Percentiles rank a stretch among this genome's conserved stretches.
phyloP scores from a whole-genome alignment of 768 basidiomycete genomes.

The Pleurotus cornucopiae region DNA sequence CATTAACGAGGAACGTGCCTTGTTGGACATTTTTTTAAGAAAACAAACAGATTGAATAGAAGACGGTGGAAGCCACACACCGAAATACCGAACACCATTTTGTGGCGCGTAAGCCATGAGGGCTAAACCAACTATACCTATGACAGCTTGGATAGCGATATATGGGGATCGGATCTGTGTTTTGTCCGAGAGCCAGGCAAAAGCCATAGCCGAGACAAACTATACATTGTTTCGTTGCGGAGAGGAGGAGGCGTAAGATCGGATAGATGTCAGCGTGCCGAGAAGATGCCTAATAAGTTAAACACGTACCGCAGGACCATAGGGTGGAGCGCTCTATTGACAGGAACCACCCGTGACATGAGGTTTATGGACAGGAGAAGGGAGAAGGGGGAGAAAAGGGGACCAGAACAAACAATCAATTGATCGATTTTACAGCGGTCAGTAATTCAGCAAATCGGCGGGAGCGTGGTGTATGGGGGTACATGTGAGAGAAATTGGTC shows the following conservation, averaged over 20 bases:
- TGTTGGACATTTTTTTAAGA: slow-evolving; percentile 10
- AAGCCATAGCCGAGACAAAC: slow-evolving; percentile 35
- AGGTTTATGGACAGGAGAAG: too few species aligned
- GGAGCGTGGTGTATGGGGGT: too few species aligned
- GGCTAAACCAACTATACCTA: slow-evolving; percentile 34
- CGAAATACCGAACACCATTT: slow-evolving; percentile 38
- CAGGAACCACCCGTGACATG: neutral
- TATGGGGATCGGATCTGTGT: slow-evolving; percentile 37
- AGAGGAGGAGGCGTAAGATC: neutral
- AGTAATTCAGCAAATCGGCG: too few species aligned
- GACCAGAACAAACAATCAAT: too few species aligned
- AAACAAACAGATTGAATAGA: neutral
- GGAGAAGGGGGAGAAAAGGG: too few species aligned
- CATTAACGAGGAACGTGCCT: slow-evolving; percentile 42
- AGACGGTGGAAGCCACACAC: slow-evolving; percentile 17
- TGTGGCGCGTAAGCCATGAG: slow-evolving; percentile 33
- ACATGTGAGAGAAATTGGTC: too few species aligned
- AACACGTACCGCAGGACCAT: slow-evolving; percentile 35
- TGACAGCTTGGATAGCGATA: slow-evolving; percentile 31
- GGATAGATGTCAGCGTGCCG: neutral
- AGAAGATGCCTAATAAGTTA: neutral
- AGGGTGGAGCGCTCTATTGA: slow-evolving; percentile 40
- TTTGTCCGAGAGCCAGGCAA: slow-evolving; percentile 44
- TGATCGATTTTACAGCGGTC: too few species aligned
- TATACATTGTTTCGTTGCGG: slow-evolving; percentile 9